Evolutionary conservation across 1,139 yeast genomes (phyloP).

Genomic region (Diutina pseudorugosa): DNA sequence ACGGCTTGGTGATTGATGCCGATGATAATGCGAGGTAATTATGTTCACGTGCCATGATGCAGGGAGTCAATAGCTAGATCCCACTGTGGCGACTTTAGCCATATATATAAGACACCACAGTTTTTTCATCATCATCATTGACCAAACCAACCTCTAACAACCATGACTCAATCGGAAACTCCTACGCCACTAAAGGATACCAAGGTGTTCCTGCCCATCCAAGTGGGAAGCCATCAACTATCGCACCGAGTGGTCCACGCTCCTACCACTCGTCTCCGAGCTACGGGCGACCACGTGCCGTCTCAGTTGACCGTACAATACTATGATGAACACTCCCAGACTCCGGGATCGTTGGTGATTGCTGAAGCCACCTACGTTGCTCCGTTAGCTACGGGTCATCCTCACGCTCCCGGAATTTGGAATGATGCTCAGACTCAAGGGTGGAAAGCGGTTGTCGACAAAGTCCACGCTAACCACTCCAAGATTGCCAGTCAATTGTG

Average conservation of each 20-base stretch:
- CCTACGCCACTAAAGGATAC: not conserved
- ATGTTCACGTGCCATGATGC: too few relatives aligned
- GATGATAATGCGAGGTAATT: too few relatives aligned
- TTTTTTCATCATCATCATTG: too few relatives aligned
- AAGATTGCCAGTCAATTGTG: slow-evolving; percentile 45
- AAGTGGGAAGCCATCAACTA: slow-evolving; percentile 5
- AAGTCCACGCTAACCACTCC: slow-evolving; percentile 32
- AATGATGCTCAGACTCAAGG: slow-evolving; percentile 29
- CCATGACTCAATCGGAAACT: not conserved
- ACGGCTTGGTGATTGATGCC: too few relatives aligned
- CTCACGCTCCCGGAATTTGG: slow-evolving; percentile 43
- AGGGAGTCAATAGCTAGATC: too few relatives aligned
- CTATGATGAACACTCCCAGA: slow-evolving; percentile 19
- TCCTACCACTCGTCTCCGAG: slow-evolving; percentile 6
- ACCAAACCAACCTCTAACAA: too few relatives aligned
- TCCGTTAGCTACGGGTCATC: slow-evolving; percentile 20
- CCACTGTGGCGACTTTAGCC: too few relatives aligned
- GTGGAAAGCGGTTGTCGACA: slow-evolving; percentile 38
- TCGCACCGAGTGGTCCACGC: slow-evolving; percentile 5
- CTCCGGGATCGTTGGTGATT: slow-evolving; percentile 22
- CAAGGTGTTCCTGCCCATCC: slow-evolving; percentile 5
- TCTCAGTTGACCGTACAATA: slow-evolving; percentile 15
- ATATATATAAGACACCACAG: too few relatives aligned
- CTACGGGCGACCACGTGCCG: slow-evolving; percentile 7
- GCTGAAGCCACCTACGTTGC: slow-evolving; percentile 20